Evolutionary conservation across 768 basidiomycete genomes (phyloP).

Genomic region (Naganishia randhawae): DNA sequence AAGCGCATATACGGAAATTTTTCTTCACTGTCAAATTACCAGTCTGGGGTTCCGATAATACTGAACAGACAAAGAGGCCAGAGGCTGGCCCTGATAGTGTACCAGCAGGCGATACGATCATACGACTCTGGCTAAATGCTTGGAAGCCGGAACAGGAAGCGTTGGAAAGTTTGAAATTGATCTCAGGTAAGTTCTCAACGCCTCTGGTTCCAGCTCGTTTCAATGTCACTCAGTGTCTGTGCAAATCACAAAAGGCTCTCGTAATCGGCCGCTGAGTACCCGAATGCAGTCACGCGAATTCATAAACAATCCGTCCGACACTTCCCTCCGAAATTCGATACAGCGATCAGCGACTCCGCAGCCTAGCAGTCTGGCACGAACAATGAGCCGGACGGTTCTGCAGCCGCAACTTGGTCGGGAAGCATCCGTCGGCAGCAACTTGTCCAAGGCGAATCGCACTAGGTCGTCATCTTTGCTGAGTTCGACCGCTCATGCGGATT

Average conservation of each 20-base stretch:
- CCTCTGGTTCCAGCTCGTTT: too few relatives aligned
- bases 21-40: conserved; percentile 18
- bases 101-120: neutral
- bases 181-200: neutral
- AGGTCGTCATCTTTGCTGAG: neutral
- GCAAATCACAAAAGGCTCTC: neutral
- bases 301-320: neutral
- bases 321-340: neutral
- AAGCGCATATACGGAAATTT: conserved; percentile 17
- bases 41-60: neutral
- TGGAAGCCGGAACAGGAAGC: neutral
- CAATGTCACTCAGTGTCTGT: neutral
- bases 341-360: neutral
- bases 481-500: neutral
- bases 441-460: conserved; percentile 7
- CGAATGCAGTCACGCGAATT: neutral
- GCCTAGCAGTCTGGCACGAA: neutral
- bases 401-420: neutral
- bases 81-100: conserved; percentile 2
- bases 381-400: neutral
- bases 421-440: neutral
- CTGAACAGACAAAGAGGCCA: neutral
- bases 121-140: neutral
- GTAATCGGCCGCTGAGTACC: neutral
- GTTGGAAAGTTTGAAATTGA: neutral